Evolutionary conservation across 306 rosid species (phyloP).

Genomic region (Datisca glomerata): DNA sequence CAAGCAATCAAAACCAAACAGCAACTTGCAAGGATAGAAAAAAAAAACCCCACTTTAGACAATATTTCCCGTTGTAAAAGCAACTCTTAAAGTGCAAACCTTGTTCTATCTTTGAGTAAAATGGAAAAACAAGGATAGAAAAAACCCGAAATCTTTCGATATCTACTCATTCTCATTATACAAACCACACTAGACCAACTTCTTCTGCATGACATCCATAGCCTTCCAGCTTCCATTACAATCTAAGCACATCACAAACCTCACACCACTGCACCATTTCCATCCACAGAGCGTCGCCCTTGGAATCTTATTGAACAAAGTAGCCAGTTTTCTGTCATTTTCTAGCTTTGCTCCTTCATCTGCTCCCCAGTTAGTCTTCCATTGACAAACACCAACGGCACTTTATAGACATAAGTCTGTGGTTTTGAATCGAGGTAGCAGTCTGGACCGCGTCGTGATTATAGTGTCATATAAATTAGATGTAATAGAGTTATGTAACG

Average conservation of each 20-base stretch:
- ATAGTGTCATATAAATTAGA: too few species aligned
- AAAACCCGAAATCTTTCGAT: conserved; percentile 1
- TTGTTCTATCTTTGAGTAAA: not conserved
- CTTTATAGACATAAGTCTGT: too few species aligned
- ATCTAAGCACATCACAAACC: conserved; percentile 63
- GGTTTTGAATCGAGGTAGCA: too few species aligned
- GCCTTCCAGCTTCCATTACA: conserved; percentile 92
- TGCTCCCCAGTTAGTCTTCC: conserved; percentile 76
- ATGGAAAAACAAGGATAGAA: conserved; percentile 10
- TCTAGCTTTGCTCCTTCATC: conserved; percentile 66
- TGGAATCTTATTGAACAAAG: conserved; percentile 58
- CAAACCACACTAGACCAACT: conserved; percentile 44
- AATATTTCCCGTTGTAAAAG: too few species aligned
- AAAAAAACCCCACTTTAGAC: too few species aligned
- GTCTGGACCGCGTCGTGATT: too few species aligned
- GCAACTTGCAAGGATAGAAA: too few species aligned
- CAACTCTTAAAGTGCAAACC: too few species aligned
- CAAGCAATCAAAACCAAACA: too few species aligned
- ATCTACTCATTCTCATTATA: conserved; percentile 86
- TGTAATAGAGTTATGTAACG: too few species aligned
- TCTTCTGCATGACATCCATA: conserved; percentile 38
- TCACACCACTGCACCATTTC: conserved; percentile 60
- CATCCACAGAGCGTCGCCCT: conserved; percentile 37
- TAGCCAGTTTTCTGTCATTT: conserved; percentile 60
- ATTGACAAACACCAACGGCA: conserved; percentile 66